Evolutionary conservation across 2,329 filamentous ascomycete genomes (phyloP).

Genomic region (Salinomyces thailandicus): DNA sequence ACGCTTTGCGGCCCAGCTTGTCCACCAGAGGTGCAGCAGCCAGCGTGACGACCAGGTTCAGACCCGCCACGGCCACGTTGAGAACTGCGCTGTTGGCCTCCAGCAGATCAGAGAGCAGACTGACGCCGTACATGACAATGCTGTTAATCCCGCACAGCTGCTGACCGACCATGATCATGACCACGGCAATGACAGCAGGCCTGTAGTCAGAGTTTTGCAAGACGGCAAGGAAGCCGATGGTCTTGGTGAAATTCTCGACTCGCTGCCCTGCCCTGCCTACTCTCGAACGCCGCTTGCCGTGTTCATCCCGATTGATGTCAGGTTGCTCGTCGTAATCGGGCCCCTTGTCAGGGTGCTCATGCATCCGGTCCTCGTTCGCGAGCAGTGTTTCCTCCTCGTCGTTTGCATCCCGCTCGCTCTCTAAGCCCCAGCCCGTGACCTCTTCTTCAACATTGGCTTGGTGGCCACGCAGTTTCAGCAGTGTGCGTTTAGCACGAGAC

Average conservation of each 20-base stretch:
- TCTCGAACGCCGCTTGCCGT: background rate
- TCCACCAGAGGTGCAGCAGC: slow-evolving; percentile 77
- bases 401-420: slow-evolving; percentile 22
- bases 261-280: slow-evolving; percentile 7
- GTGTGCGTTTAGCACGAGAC: slow-evolving; percentile 50
- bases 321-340: background rate
- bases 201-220: slow-evolving; percentile 59
- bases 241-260: slow-evolving; percentile 16
- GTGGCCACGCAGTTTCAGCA: slow-evolving; percentile 67
- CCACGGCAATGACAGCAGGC: slow-evolving; percentile 75
- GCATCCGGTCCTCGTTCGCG: slow-evolving; percentile 8
- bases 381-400: slow-evolving; percentile 66
- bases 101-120: slow-evolving; percentile 69
- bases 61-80: slow-evolving; percentile 74
- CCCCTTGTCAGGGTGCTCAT: background rate
- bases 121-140: slow-evolving; percentile 97
- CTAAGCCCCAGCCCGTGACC: slow-evolving; percentile 41
- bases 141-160: slow-evolving; percentile 90
- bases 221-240: slow-evolving; percentile 42
- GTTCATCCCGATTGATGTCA: slow-evolving; percentile 14
- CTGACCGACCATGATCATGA: slow-evolving; percentile 87
- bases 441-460: slow-evolving; percentile 63
- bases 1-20: slow-evolving; percentile 75
- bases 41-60: slow-evolving; percentile 77
- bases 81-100: slow-evolving; percentile 71